These are phyloP conservation scores for Mucor plumbeus DNA, from an alignment of 371 early-diverging fungal species.

Conservation along the genomic window DNA sequence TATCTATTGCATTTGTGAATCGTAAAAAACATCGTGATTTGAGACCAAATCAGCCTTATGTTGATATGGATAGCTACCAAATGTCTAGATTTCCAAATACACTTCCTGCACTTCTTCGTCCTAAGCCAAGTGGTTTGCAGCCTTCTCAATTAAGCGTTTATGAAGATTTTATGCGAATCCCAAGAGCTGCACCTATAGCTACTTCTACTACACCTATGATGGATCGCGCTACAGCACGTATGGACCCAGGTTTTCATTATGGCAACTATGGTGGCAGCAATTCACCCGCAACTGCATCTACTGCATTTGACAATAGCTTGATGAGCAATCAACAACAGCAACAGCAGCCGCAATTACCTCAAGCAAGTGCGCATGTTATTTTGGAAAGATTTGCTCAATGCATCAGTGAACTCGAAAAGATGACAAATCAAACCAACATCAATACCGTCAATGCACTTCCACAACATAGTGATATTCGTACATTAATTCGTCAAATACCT, in stretches of 20 bases:
- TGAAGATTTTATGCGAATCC: slow-evolving; percentile 57
- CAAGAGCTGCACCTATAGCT: slow-evolving; percentile 17
- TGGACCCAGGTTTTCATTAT: background rate
- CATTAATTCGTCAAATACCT: slow-evolving; percentile 73
- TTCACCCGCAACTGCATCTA: background rate
- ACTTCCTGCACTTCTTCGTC: slow-evolving; percentile 82
- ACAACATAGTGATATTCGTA: slow-evolving; percentile 76
- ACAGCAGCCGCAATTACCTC: slow-evolving; percentile 5
- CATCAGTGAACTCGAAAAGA: slow-evolving; percentile 79
- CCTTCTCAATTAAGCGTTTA: slow-evolving; percentile 80
- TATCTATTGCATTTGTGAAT: slow-evolving; percentile 66
- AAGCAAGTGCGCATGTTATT: slow-evolving; percentile 53
- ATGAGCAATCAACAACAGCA: background rate
- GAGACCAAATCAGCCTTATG: slow-evolving; percentile 85
- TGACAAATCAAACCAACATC: slow-evolving; percentile 58
- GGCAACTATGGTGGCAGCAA: background rate
- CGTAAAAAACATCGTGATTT: slow-evolving; percentile 87
- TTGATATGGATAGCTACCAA: slow-evolving; percentile 80
- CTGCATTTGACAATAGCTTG: background rate
- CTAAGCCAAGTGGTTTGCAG: slow-evolving; percentile 81
- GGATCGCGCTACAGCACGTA: background rate
- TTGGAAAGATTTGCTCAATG: slow-evolving; percentile 71
- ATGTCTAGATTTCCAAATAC: slow-evolving; percentile 75
- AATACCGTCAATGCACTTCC: slow-evolving; percentile 72
- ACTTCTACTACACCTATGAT: slow-evolving; percentile 3